Evolutionary conservation across 2,329 filamentous ascomycete genomes (phyloP), one percentile per base, ranked within the genome.

Genomic region (Hansfordia pulvinata): DNA sequence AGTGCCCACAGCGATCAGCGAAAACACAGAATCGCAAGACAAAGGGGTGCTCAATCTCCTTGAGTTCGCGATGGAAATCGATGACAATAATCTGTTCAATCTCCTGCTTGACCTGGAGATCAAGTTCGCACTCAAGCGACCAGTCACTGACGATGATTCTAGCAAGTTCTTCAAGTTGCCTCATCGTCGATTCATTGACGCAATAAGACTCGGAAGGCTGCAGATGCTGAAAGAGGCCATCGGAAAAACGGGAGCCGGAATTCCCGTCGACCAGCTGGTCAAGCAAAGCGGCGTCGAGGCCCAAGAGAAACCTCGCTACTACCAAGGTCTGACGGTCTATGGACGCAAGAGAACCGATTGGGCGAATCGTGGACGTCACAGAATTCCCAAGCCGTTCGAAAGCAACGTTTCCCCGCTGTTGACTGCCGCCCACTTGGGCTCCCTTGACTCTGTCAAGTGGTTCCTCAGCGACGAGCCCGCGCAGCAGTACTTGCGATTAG

Each of bases 301-400:
- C 25, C 60, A 69, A 28, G 57, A 69, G 35, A 80, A 76, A 46
- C 70, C 80, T 1, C 64, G 65, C 11, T 81, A 70, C 46, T 92
- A 92, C 43, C 77, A 81, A 47, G 83, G 83, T 1, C 50, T 88
- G 17, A 76, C 71, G 2, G 76, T 92, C 4, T 62, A 69, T 32
- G 43, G 43, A 6, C 45, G 35, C 29, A 47, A 44, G 49, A 60
- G 71, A 25, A 56, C 59, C 18, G 81, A 86, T 38, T 92, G 82
- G 83, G 78, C 79, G 2, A 64, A 62, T 13, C 69, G 69, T 6
- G 71, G 72, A 3, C 63, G 68, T 9, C 54, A 56, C 17, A 45
- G 58, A 18, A 49, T 58, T 4, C 39, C 44, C 9, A 53, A 44
- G 20, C 40, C 50, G 4, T 49, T 46, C 1, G 63, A 59, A 8